Percentiles rank a stretch among this genome's conserved stretches.
phyloP scores from a whole-genome alignment of 169 alveolate species.

The Eimeria falciformis region DNA sequence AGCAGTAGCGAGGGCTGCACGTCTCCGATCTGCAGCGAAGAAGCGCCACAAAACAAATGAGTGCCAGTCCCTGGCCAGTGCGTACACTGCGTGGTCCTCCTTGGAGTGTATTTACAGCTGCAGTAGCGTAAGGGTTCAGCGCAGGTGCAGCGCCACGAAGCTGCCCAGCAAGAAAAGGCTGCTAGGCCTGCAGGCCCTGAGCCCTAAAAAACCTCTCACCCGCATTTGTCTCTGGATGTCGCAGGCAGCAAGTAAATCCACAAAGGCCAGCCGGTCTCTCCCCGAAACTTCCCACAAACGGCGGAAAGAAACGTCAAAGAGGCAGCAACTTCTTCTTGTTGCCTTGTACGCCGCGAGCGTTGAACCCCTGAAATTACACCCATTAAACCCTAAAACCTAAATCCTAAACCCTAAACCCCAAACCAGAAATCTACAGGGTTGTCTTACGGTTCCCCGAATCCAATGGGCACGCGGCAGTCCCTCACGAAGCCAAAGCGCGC shows the following conservation, averaged over 20 bases:
- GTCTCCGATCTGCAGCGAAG: constrained; percentile 46
- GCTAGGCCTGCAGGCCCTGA: too few relatives aligned
- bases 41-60: too few relatives aligned
- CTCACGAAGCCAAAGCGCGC: not conserved
- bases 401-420: not conserved
- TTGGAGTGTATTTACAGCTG: too few relatives aligned
- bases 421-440: not conserved
- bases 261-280: constrained; percentile 4
- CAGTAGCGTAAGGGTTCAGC: too few relatives aligned
- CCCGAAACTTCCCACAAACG: constrained; percentile 16
- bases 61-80: too few relatives aligned
- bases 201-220: too few relatives aligned
- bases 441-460: not conserved
- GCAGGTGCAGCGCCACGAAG: too few relatives aligned
- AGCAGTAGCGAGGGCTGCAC: constrained; percentile 69
- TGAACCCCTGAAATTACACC: not conserved
- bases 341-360: constrained; percentile 23
- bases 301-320: constrained; percentile 46
- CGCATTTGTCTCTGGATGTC: constrained; percentile 29
- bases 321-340: not conserved
- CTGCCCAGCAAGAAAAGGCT: too few relatives aligned
- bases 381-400: not conserved
- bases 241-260: constrained; percentile 9
- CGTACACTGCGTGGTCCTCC: too few relatives aligned
- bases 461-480: not conserved